Evolutionary conservation across 176 grass and related monocot species (phyloP), one percentile per base, ranked within the genome.

Genomic region (Panicum miliaceum): DNA sequence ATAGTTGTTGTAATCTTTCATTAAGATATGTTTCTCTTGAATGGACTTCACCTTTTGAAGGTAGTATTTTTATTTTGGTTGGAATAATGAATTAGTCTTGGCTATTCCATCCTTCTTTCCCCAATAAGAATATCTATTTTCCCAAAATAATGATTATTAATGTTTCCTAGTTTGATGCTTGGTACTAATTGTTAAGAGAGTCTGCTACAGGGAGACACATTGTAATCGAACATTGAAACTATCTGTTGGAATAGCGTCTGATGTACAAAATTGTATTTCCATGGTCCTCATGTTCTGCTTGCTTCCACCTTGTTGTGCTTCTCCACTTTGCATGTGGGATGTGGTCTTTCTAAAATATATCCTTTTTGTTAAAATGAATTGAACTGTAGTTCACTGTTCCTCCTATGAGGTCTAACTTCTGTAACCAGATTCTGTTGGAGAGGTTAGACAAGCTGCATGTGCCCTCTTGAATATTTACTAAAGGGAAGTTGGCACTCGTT

Each of bases 1-100:
- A 22, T 79, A 73, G n/a, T 43, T 75, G 59, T 29, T 13, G n/a
- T 62, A 53, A 88, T 70, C 29, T 51, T 82, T 45, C 22, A 57
- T 81, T 75, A 66, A 75, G 32, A 80, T 54, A 66, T 37, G 19
- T 67, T 6, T 66, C 12, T 64, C 25, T 66, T 73, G 37, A 58
- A 57, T 61, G n/a, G 4, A 26, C 41, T 51, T 64, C 7, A 71
- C 22, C 12, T 70, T 78, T 13, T 12, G 34, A 48, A 61, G 53
- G 54, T 77, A 43, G 7, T 82, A 23, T 60, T 45, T 66, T 7
- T 36, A 75, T 22, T 29, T 48, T 73, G 26, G 25, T 27, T 6
- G 47, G 41, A 36, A 82, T 61, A 25, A 27, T 65, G 8, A 45
- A 46, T 63, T 64, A 35, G 9, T 22, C 7, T 66, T 45, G 35